These are phyloP conservation scores for Microcera coccophila DNA, from an alignment of 2,329 filamentous ascomycete genomes.

Conservation along the genomic window DNA sequence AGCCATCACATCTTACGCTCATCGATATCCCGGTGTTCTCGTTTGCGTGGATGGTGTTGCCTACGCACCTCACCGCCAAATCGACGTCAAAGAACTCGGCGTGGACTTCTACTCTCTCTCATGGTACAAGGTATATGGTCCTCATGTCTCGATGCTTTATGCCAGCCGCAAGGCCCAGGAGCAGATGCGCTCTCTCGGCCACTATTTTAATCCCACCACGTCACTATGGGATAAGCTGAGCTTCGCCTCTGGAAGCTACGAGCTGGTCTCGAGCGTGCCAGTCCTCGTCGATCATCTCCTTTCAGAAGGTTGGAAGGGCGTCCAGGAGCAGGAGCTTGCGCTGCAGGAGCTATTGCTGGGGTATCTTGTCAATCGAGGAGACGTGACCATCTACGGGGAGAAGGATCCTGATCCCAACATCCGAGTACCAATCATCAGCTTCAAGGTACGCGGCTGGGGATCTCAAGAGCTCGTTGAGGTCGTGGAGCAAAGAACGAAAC, in stretches of 20 bases:
- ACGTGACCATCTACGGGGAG: constrained; percentile 58
- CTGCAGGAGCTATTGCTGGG: constrained; percentile 57
- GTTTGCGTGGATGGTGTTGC: constrained; percentile 74
- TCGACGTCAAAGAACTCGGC: constrained; percentile 65
- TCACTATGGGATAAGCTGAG: constrained; percentile 65
- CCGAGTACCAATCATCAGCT: constrained; percentile 65
- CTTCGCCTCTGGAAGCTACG: constrained; percentile 66
- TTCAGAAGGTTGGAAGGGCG: constrained; percentile 45
- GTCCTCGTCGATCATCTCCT: constrained; percentile 58
- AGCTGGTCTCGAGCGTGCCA: constrained; percentile 61
- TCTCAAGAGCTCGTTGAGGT: constrained; percentile 57
- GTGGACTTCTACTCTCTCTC: constrained; percentile 76
- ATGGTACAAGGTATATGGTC: constrained; percentile 82
- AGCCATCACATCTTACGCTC: not conserved
- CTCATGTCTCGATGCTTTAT: constrained; percentile 69
- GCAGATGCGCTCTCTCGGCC: constrained; percentile 52
- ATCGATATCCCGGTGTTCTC: constrained; percentile 43
- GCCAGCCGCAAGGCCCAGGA: constrained; percentile 54
- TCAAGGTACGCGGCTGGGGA: constrained; percentile 54
- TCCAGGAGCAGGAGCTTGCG: constrained; percentile 56
- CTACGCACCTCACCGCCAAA: constrained; percentile 66
- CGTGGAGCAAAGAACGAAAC: constrained; percentile 55
- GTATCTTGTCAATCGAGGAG: constrained; percentile 51
- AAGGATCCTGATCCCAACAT: constrained; percentile 42
- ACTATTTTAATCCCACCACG: constrained; percentile 62